Evolutionary conservation across 2,329 filamentous ascomycete genomes (phyloP).

Genomic region (Apiospora aurea): DNA sequence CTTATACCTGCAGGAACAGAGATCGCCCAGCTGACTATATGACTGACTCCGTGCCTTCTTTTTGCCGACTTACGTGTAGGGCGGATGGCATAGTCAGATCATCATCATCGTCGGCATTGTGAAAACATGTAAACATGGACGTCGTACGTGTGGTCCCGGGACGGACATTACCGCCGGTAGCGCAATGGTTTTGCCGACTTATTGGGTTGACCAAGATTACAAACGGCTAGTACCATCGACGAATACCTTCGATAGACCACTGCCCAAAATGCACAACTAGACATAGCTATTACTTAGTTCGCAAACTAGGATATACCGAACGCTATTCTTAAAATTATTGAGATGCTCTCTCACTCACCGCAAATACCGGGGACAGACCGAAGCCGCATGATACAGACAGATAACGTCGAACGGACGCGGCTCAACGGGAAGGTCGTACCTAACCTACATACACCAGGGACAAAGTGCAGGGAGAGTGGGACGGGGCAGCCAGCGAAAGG

Average conservation of each 20-base stretch:
- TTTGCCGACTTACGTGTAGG: background rate
- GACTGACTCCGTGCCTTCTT: background rate
- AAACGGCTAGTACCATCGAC: slow-evolving; percentile 1
- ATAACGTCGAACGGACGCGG: slow-evolving; percentile 18
- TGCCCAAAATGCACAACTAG: background rate
- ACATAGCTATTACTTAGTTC: background rate
- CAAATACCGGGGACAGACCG: background rate
- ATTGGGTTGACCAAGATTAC: slow-evolving; percentile 12
- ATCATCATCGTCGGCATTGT: background rate
- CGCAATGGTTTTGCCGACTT: slow-evolving; percentile 14
- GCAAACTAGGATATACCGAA: slow-evolving; percentile 11
- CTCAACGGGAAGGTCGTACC: slow-evolving; percentile 19
- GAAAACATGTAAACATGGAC: slow-evolving; percentile 9
- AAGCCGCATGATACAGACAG: background rate
- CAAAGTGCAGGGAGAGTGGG: slow-evolving; percentile 9
- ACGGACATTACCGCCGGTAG: slow-evolving; percentile 19
- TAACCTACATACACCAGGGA: background rate
- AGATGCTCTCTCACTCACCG: slow-evolving; percentile 7
- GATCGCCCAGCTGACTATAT: slow-evolving; percentile 3
- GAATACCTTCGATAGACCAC: slow-evolving; percentile 13
- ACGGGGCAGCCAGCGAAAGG: background rate
- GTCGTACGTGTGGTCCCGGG: slow-evolving; percentile 13
- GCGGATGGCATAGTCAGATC: background rate
- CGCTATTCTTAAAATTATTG: background rate
- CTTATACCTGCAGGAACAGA: background rate